Percentiles rank a stretch among this genome's conserved stretches.
Conservation (phyloP, 345 rosid genomes). For the Pelargonium nanum region DNA sequence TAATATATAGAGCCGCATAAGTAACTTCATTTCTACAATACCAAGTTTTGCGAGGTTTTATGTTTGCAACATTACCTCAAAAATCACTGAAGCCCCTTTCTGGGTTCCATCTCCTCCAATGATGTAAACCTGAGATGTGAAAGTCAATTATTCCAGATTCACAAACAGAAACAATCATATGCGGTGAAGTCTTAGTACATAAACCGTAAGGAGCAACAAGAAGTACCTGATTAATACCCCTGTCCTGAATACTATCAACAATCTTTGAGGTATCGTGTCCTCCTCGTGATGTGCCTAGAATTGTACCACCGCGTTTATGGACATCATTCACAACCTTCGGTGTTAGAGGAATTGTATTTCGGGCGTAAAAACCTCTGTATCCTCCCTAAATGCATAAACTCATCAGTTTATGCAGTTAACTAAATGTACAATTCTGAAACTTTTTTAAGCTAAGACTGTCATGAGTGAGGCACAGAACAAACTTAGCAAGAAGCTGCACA, state of each 20-base stretch:
- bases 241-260: constrained; percentile 42
- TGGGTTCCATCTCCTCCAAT: constrained; percentile 52
- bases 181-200: neutral
- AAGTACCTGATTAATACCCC: constrained; percentile 36
- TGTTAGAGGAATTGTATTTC: constrained; percentile 27
- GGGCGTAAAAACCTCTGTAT: constrained; percentile 38
- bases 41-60: neutral
- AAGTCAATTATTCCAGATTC: neutral
- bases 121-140: constrained; percentile 30
- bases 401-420: neutral
- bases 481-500: too few relatives aligned
- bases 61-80: constrained; percentile 15
- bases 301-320: constrained; percentile 40
- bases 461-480: too few relatives aligned
- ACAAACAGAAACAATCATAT: too few relatives aligned
- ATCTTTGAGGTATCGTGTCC: constrained; percentile 32
- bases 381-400: constrained; percentile 26
- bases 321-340: constrained; percentile 33
- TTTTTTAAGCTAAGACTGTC: too few relatives aligned
- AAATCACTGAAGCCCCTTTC: constrained; percentile 31
- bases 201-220: neutral
- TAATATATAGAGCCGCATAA: too few relatives aligned
- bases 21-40: neutral
- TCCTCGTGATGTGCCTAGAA: constrained; percentile 39
- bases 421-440: neutral